phyloP scores from a whole-genome alignment of 1,284 basidiomycete genomes.

The Mycosarcoma mackinlayi region DNA sequence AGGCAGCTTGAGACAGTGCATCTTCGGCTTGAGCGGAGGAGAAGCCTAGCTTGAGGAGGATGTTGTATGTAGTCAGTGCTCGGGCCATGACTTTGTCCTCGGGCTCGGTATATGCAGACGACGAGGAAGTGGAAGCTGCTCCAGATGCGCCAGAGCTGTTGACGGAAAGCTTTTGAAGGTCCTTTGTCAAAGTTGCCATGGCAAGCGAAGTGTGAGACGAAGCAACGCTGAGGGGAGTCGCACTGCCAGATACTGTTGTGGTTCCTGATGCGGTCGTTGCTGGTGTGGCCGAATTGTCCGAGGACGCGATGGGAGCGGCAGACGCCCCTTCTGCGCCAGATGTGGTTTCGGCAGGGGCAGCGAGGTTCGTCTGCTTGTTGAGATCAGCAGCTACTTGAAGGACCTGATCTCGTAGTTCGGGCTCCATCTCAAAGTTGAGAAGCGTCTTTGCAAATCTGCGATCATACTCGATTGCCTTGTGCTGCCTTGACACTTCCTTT shows the following conservation, averaged over 20 bases:
- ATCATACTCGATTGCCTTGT: constrained; percentile 84
- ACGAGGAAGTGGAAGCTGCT: constrained; percentile 13
- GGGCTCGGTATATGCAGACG: constrained; percentile 32
- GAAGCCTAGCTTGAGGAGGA: constrained; percentile 86
- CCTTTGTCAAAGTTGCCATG: constrained; percentile 43
- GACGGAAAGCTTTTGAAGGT: constrained; percentile 41
- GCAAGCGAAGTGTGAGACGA: constrained; percentile 37
- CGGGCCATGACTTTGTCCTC: constrained; percentile 75
- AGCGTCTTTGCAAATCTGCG: constrained; percentile 79
- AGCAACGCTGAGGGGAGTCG: constrained; percentile 36
- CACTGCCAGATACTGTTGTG: constrained; percentile 32
- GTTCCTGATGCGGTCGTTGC: constrained; percentile 19
- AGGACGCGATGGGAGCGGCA: not conserved
- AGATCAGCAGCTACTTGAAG: constrained; percentile 71
- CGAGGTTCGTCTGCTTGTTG: constrained; percentile 68
- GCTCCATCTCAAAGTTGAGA: constrained; percentile 76
- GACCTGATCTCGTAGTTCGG: constrained; percentile 74
- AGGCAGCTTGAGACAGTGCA: constrained; percentile 75
- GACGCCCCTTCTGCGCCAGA: constrained; percentile 5
- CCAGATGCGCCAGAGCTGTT: constrained; percentile 5
- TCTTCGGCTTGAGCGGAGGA: constrained; percentile 76
- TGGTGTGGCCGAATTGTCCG: constrained; percentile 22
- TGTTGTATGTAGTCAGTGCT: constrained; percentile 82
- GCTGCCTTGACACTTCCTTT: constrained; percentile 81
- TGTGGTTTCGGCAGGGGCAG: constrained; percentile 56